phyloP scores from a whole-genome alignment of 164 flowering plant species.

The Kalanchoe fedtschenkoi region DNA sequence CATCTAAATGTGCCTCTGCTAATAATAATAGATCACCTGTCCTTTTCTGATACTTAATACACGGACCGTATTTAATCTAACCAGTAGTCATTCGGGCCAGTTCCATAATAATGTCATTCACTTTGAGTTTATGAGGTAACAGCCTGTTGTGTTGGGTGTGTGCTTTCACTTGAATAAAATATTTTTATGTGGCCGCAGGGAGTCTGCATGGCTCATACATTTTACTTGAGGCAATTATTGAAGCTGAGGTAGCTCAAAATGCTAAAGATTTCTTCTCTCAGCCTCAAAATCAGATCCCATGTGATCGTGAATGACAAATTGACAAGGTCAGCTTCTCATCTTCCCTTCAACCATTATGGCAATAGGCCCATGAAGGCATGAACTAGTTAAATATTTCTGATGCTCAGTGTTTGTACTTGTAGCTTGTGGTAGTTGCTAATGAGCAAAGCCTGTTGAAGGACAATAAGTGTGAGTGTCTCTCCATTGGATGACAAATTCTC shows the following conservation, averaged over 20 bases:
- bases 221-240: slow-evolving; percentile 35
- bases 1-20: not conserved
- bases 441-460: not conserved
- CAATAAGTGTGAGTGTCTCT: too few species aligned
- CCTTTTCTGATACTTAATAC: not conserved
- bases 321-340: not conserved
- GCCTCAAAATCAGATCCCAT: slow-evolving; percentile 25
- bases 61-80: too few species aligned
- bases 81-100: not conserved
- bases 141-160: not conserved
- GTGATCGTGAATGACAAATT: slow-evolving; percentile 14
- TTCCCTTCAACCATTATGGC: not conserved
- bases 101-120: not conserved
- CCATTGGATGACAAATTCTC: not conserved
- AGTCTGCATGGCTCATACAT: slow-evolving; percentile 31
- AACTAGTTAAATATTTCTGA: not conserved
- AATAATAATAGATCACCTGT: not conserved
- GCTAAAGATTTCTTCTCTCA: slow-evolving; percentile 39
- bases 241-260: slow-evolving; percentile 37
- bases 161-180: not conserved
- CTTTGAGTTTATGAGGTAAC: not conserved
- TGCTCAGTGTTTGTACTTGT: not conserved
- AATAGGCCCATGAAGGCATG: not conserved
- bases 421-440: not conserved
- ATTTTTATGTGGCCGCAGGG: slow-evolving; percentile 14